These are phyloP conservation scores for Fusarium nematophilum DNA, from an alignment of 2,329 filamentous ascomycete genomes.

Conservation along the genomic window DNA sequence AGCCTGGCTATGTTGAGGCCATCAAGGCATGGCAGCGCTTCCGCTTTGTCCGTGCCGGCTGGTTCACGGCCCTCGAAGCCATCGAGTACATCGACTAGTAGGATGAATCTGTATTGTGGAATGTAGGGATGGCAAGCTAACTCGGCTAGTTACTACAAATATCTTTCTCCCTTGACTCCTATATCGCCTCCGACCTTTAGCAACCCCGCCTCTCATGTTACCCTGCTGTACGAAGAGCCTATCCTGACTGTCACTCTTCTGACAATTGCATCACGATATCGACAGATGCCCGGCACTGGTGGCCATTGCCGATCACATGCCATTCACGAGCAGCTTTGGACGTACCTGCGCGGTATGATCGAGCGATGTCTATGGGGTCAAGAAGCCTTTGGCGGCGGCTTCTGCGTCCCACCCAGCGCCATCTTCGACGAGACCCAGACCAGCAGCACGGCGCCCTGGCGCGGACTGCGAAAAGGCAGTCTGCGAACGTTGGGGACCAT, in stretches of 20 bases:
- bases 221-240: conserved; percentile 88
- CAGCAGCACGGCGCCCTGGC: conserved; percentile 76
- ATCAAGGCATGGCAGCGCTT: conserved; percentile 91
- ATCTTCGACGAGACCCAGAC: conserved; percentile 67
- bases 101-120: conserved; percentile 39
- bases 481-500: conserved; percentile 92
- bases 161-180: conserved; percentile 90
- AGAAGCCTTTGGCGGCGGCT: conserved; percentile 92
- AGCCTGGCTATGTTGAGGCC: conserved; percentile 74
- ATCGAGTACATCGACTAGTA: conserved; percentile 95
- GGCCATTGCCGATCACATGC: conserved; percentile 86
- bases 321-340: conserved; percentile 96
- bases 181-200: conserved; percentile 93
- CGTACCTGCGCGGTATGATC: conserved; percentile 93
- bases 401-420: conserved; percentile 76
- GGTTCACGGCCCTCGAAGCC: conserved; percentile 94
- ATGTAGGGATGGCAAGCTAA: conserved; percentile 18
- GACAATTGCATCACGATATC: conserved; percentile 90
- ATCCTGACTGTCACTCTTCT: conserved; percentile 92
- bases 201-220: conserved; percentile 81
- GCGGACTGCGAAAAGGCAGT: conserved; percentile 79
- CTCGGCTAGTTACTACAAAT: conserved; percentile 81
- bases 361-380: conserved; percentile 95
- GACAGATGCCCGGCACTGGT: conserved; percentile 81
- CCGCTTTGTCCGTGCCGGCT: conserved; percentile 94